Percentiles rank a stretch among this genome's conserved stretches.
Conservation (phyloP, 345 rosid species). For the Melaleuca alternifolia region DNA sequence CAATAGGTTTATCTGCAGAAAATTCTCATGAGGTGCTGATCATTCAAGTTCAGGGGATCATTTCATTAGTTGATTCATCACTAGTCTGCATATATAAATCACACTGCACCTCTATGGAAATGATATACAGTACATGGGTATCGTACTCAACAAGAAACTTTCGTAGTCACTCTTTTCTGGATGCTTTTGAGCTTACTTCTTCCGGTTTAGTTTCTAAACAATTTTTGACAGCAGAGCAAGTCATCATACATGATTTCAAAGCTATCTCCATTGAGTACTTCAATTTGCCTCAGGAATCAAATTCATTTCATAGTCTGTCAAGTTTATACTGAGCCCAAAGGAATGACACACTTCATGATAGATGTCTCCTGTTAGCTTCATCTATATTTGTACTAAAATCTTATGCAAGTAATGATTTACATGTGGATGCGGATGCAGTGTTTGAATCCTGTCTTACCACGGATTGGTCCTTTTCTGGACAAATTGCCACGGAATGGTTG, state of each 20-base stretch:
- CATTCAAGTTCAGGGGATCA: background rate
- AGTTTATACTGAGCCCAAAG: background rate
- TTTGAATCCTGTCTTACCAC: conserved; percentile 76
- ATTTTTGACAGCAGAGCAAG: background rate
- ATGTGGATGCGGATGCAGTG: conserved; percentile 23
- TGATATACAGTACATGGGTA: background rate
- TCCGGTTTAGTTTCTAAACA: background rate
- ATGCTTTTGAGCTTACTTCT: background rate
- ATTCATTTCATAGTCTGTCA: background rate
- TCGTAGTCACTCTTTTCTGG: background rate
- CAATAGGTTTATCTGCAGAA: background rate
- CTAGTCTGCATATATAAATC: background rate
- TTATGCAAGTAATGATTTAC: background rate
- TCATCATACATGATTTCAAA: background rate
- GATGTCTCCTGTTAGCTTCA: background rate
- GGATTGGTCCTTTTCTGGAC: conserved; percentile 7
- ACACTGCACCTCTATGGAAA: background rate
- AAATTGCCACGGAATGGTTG: conserved; percentile 3
- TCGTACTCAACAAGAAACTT: background rate
- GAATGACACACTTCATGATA: background rate
- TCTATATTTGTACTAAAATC: background rate
- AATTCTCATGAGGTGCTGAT: background rate
- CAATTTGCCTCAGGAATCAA: background rate
- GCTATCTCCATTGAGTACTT: background rate
- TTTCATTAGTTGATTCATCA: background rate